phyloP scores from a whole-genome alignment of 2,329 filamentous ascomycete genomes.

The Fusarium sp. region DNA sequence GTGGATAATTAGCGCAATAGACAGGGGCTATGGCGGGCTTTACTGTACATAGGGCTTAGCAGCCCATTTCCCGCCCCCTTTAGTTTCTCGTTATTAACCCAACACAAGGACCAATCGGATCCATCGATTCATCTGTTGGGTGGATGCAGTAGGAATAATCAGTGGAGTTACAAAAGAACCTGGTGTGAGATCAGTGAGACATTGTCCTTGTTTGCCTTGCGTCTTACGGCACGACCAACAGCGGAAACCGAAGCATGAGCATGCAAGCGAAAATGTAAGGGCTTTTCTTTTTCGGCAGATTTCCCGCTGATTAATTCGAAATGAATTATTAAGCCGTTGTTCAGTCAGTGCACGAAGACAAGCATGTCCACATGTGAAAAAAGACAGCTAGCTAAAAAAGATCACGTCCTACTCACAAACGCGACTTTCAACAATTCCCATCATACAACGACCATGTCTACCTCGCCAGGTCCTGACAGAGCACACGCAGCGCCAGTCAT shows the following conservation, averaged over 20 bases:
- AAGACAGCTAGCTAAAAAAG: slow-evolving; percentile 1
- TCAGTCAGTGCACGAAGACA: not conserved
- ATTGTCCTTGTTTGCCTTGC: slow-evolving; percentile 2
- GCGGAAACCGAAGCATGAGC: not conserved
- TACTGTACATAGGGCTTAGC: not conserved
- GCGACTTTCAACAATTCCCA: not conserved
- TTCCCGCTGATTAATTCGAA: slow-evolving; percentile 11
- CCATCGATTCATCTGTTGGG: not conserved
- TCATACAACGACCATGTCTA: slow-evolving; percentile 9
- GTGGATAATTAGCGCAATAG: not conserved
- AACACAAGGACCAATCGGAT: slow-evolving; percentile 5
- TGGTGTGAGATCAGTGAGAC: not conserved
- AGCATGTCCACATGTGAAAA: not conserved
- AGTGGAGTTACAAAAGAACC: slow-evolving; percentile 15
- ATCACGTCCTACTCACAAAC: slow-evolving; percentile 6
- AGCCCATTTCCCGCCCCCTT: not conserved
- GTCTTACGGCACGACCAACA: not conserved
- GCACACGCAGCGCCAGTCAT: not conserved
- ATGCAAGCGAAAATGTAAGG: slow-evolving; percentile 5
- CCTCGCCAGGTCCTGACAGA: not conserved
- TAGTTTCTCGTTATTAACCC: not conserved
- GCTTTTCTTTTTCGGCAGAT: slow-evolving; percentile 8
- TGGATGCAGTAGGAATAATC: not conserved
- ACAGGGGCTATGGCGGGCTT: not conserved
- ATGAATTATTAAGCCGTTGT: slow-evolving; percentile 9